Conservation (phyloP, 179 eudicot genomes). For the Patellifolia procumbens region DNA sequence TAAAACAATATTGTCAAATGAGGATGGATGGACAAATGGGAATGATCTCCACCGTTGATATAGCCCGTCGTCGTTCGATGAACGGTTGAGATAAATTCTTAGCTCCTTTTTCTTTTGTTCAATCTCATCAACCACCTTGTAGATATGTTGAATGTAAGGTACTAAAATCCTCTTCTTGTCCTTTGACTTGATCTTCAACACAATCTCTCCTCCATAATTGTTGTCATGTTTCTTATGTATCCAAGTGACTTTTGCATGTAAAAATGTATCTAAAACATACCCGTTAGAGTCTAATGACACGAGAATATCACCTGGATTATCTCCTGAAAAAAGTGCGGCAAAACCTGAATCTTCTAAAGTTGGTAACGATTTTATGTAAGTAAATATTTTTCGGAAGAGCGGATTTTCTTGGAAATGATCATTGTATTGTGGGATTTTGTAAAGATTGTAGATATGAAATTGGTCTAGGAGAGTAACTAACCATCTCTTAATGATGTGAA, state of each 20-base stretch:
- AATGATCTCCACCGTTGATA: conserved; percentile 60
- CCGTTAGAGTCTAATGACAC: conserved; percentile 47
- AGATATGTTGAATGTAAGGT: conserved; percentile 63
- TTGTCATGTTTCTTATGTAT: conserved; percentile 26
- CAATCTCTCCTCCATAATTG: conserved; percentile 26
- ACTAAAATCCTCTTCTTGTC: conserved; percentile 57
- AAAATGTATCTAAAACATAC: conserved; percentile 44
- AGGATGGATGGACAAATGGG: conserved; percentile 66
- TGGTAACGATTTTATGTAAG: conserved; percentile 57
- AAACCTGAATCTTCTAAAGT: conserved; percentile 52
- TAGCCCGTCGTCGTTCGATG: conserved; percentile 29
- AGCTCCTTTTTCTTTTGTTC: conserved; percentile 55
- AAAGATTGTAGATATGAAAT: conserved; percentile 47
- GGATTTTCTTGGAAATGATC: conserved; percentile 58
- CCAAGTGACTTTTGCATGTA: conserved; percentile 54
- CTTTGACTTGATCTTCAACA: conserved; percentile 50
- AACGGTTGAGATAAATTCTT: conserved; percentile 25
- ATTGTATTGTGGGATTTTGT: conserved; percentile 66
- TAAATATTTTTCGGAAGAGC: conserved; percentile 43
- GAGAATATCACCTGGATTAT: conserved; percentile 49
- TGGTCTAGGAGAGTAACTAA: conserved; percentile 24
- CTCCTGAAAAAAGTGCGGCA: conserved; percentile 54
- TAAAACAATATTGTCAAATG: conserved; percentile 61
- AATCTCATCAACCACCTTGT: conserved; percentile 49
- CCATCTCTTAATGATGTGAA: conserved; percentile 14